Evolutionary conservation across 1,139 yeast species (phyloP).

Genomic region (Arxiozyma bovina): DNA sequence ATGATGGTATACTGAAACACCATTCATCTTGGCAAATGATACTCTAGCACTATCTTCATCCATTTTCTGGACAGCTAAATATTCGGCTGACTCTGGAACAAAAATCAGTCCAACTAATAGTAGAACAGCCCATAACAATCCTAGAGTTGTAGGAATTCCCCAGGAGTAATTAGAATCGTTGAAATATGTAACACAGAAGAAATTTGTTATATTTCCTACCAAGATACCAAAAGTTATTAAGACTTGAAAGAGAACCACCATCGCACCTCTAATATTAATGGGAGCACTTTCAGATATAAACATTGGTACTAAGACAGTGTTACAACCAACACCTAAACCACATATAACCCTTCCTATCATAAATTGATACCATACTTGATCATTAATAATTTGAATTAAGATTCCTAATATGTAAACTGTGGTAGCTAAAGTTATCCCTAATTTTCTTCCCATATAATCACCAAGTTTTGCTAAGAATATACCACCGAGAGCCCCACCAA

Average conservation of each 20-base stretch:
- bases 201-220: slow-evolving; percentile 46
- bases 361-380: slow-evolving; percentile 41
- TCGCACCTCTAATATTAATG: slow-evolving; percentile 44
- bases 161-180: slow-evolving; percentile 34
- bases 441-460: slow-evolving; percentile 47
- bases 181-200: slow-evolving; percentile 34
- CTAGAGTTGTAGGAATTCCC: slow-evolving; percentile 42
- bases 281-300: slow-evolving; percentile 51
- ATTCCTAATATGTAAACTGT: slow-evolving; percentile 43
- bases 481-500: slow-evolving; percentile 71
- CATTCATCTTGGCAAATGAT: slow-evolving; percentile 43
- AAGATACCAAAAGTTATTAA: slow-evolving; percentile 49
- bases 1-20: slow-evolving; percentile 36
- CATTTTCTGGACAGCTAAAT: slow-evolving; percentile 32
- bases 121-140: slow-evolving; percentile 41
- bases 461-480: slow-evolving; percentile 47
- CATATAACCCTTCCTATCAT: slow-evolving; percentile 46
- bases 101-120: slow-evolving; percentile 38
- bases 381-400: slow-evolving; percentile 37
- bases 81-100: slow-evolving; percentile 50
- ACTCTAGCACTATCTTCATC: slow-evolving; percentile 33
- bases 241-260: slow-evolving; percentile 50
- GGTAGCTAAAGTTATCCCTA: slow-evolving; percentile 40
- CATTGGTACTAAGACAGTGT: slow-evolving; percentile 47
- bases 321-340: slow-evolving; percentile 48